Conservation (phyloP, 2,329 filamentous ascomycete genomes). For the Penicillium occitanis region DNA sequence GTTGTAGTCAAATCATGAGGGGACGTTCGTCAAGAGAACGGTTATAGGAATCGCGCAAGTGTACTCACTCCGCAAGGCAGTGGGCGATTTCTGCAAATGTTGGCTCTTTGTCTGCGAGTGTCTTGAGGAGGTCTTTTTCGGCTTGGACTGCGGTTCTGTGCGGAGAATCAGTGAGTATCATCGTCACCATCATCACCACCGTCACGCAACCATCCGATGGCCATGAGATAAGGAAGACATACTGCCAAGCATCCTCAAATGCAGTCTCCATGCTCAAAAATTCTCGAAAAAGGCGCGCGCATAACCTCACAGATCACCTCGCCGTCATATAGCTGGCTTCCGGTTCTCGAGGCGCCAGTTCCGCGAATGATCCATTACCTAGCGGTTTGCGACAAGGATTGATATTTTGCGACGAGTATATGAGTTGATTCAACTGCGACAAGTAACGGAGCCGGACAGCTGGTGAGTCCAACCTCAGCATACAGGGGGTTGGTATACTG, state of each 20-base stretch:
- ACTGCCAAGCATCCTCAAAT: conserved; percentile 56
- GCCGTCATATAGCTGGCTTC: conserved; percentile 59
- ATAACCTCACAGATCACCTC: conserved; percentile 53
- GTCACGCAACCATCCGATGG: not conserved
- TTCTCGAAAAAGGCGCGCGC: conserved; percentile 27
- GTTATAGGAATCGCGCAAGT: conserved; percentile 5
- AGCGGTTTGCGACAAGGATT: conserved; percentile 26
- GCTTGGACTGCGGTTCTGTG: conserved; percentile 42
- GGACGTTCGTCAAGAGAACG: not conserved
- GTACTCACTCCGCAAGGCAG: conserved; percentile 42
- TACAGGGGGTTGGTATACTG: not conserved
- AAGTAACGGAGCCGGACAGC: not conserved
- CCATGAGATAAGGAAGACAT: conserved; percentile 28
- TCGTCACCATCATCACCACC: not conserved
- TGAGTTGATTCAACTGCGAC: not conserved
- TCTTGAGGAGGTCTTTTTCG: conserved; percentile 51
- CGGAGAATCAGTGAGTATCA: not conserved
- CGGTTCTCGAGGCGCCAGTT: conserved; percentile 48
- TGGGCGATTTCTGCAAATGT: conserved; percentile 52
- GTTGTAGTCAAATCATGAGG: conserved; percentile 24
- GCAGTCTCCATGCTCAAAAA: conserved; percentile 44
- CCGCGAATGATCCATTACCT: conserved; percentile 56
- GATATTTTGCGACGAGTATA: not conserved
- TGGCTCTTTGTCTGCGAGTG: conserved; percentile 52
- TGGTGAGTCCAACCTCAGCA: not conserved